A percentile compares a stretch with the other conserved stretches of the same genome.
phyloP scores from a whole-genome alignment of 768 basidiomycete genomes.

The Boletus eberwhitei region DNA sequence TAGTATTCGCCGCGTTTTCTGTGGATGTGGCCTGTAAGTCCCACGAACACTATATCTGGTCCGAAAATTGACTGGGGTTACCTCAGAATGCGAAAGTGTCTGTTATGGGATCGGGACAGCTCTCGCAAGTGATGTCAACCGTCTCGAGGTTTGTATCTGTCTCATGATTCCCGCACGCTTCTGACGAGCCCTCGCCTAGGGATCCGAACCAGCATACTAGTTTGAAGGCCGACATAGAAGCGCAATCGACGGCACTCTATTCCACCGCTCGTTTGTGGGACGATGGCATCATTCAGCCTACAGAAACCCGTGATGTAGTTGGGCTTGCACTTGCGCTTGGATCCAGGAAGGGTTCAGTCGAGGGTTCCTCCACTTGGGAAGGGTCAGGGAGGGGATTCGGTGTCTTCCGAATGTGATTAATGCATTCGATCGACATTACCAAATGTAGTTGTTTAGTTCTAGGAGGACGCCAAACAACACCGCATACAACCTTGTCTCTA shows the following conservation, averaged over 20 bases:
- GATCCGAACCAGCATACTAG: conserved; percentile 76
- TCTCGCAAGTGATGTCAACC: conserved; percentile 88
- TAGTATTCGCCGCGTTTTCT: conserved; percentile 93
- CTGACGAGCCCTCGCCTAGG: conserved; percentile 35
- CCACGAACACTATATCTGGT: neutral
- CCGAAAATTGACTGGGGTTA: conserved; percentile 4
- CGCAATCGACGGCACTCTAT: conserved; percentile 82
- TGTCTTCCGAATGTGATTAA: conserved; percentile 79
- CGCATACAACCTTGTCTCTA: neutral
- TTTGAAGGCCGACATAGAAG: conserved; percentile 79
- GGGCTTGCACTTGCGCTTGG: conserved; percentile 87
- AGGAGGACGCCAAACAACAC: conserved; percentile 23
- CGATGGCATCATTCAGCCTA: conserved; percentile 86
- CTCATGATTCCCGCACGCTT: neutral
- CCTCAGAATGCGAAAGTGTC: conserved; percentile 83
- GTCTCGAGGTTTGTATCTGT: conserved; percentile 66
- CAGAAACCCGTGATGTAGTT: conserved; percentile 83
- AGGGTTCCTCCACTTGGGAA: conserved; percentile 53
- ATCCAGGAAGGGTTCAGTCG: conserved; percentile 39
- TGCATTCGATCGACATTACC: conserved; percentile 20
- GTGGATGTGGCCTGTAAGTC: conserved; percentile 95
- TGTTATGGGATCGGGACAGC: conserved; percentile 93
- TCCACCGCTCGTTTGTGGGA: conserved; percentile 94
- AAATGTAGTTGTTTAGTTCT: conserved; percentile 27
- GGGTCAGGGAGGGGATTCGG: conserved; percentile 74